These are phyloP conservation scores for Heliosperma pusillum DNA, from an alignment of 148 eudicot genomes.

Conservation along the genomic window DNA sequence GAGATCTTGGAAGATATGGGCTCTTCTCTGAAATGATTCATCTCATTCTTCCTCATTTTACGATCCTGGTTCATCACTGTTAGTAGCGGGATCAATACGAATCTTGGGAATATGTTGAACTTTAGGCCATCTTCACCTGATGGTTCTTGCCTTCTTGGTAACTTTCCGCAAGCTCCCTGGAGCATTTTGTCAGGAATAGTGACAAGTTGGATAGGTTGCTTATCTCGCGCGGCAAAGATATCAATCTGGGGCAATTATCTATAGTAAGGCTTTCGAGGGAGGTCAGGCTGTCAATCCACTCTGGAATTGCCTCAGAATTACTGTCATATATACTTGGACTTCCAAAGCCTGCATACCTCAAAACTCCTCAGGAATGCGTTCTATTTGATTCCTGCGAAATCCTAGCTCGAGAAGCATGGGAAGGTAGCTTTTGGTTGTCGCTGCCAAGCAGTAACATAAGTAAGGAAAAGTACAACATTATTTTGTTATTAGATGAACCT, in stretches of 20 bases:
- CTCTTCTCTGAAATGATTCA: not conserved
- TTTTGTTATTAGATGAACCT: too few relatives aligned
- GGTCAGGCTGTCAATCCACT: conserved; percentile 14
- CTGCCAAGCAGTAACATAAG: too few relatives aligned
- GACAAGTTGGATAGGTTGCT: not conserved
- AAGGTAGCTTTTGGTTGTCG: not conserved
- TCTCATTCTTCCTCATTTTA: not conserved
- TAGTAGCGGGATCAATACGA: not conserved
- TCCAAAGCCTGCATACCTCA: not conserved
- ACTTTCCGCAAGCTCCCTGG: not conserved
- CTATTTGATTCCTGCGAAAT: not conserved
- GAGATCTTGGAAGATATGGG: not conserved
- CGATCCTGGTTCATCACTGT: not conserved
- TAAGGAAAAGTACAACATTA: too few relatives aligned
- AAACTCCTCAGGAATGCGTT: not conserved
- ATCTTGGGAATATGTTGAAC: conserved; percentile 6
- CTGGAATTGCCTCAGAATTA: not conserved
- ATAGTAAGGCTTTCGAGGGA: not conserved
- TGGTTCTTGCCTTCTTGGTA: not conserved
- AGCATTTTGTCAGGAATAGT: not conserved
- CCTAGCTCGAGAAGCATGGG: not conserved
- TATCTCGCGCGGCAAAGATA: not conserved
- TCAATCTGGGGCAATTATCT: not conserved
- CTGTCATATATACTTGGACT: not conserved
- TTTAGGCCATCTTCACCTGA: conserved; percentile 7